A percentile compares a stretch with the other conserved stretches of the same genome.
Evolutionary conservation across 805 yeast species (phyloP).

Genomic region (Candida pseudofarinosa): DNA sequence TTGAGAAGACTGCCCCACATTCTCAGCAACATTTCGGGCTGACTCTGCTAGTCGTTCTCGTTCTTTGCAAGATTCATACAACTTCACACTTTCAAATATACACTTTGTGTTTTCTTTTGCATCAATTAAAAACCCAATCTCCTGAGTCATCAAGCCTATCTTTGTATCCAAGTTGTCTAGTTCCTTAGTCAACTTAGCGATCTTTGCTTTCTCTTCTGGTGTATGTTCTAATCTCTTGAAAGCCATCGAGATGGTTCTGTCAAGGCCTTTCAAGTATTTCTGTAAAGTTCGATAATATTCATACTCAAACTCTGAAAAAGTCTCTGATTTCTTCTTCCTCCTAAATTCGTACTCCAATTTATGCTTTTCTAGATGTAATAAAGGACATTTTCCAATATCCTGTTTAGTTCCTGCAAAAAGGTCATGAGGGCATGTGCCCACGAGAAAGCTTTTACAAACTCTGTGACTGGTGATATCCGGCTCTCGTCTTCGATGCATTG

Average conservation of each 20-base stretch:
- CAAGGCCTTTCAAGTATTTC: conserved; percentile 60
- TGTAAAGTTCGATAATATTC: conserved; percentile 49
- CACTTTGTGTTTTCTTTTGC: conserved; percentile 50
- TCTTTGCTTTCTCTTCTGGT: conserved; percentile 64
- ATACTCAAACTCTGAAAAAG: conserved; percentile 47
- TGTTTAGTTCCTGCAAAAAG: conserved; percentile 77
- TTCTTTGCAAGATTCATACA: conserved; percentile 43
- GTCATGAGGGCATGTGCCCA: conserved; percentile 85
- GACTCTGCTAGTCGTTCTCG: conserved; percentile 52
- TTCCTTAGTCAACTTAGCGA: conserved; percentile 50
- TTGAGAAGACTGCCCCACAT: conserved; percentile 78
- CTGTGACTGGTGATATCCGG: conserved; percentile 41
- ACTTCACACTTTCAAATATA: conserved; percentile 43
- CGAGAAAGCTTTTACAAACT: conserved; percentile 78
- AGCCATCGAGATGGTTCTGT: conserved; percentile 60
- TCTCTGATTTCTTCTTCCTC: conserved; percentile 35
- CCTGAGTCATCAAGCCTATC: conserved; percentile 65
- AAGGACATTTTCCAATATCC: conserved; percentile 77
- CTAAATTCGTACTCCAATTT: conserved; percentile 63
- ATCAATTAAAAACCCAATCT: conserved; percentile 50
- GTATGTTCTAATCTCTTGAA: conserved; percentile 65
- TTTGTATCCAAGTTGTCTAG: conserved; percentile 58
- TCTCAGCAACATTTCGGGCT: conserved; percentile 60
- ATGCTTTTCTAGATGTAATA: conserved; percentile 65
- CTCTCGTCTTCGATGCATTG: conserved; percentile 29